phyloP scores from a whole-genome alignment of 805 yeast genomes.

The Candida orba region DNA sequence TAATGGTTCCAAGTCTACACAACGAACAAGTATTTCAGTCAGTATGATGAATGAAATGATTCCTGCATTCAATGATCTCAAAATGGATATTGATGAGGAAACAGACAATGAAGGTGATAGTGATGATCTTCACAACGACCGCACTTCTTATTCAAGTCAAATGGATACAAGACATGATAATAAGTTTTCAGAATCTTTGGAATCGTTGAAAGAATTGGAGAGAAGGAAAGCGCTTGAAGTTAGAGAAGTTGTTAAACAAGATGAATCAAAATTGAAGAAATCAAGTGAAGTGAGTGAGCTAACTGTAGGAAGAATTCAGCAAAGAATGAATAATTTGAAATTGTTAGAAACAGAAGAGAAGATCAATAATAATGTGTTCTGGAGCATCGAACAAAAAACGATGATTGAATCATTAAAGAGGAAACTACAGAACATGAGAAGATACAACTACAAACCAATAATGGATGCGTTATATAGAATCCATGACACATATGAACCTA shows the following conservation, averaged over 20 bases:
- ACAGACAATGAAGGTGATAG: not conserved
- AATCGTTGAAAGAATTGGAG: not conserved
- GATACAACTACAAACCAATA: slow-evolving; percentile 16
- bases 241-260: not conserved
- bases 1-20: not conserved
- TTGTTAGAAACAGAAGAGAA: slow-evolving; percentile 9
- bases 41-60: slow-evolving; percentile 18
- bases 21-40: slow-evolving; percentile 5
- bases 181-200: slow-evolving; percentile 1
- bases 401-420: slow-evolving; percentile 18
- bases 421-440: slow-evolving; percentile 15
- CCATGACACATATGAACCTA: not conserved
- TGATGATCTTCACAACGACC: not conserved
- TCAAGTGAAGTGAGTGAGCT: not conserved
- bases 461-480: slow-evolving; percentile 9
- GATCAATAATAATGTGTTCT: slow-evolving; percentile 4
- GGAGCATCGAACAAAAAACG: slow-evolving; percentile 17
- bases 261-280: not conserved
- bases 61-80: slow-evolving; percentile 21
- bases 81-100: slow-evolving; percentile 16
- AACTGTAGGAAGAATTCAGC: slow-evolving; percentile 20
- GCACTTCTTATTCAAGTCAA: not conserved
- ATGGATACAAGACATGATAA: slow-evolving; percentile 4
- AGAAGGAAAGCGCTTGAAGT: not conserved
- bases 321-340: slow-evolving; percentile 15